phyloP scores from a whole-genome alignment of 2,329 filamentous ascomycete species.

The Alternaria triticimaculans region DNA sequence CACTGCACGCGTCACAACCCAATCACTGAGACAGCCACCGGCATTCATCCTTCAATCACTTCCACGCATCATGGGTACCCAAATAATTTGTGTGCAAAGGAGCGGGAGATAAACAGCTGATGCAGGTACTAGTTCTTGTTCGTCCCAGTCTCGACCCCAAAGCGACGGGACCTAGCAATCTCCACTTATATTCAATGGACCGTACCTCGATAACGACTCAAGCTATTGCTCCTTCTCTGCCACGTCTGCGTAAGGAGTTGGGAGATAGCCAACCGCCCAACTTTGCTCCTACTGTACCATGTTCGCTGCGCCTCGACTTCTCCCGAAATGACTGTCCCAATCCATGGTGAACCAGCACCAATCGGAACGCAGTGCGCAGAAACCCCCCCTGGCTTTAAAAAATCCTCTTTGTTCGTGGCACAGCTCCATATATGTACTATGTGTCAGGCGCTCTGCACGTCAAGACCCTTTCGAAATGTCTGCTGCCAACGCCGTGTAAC shows the following conservation, averaged over 20 bases:
- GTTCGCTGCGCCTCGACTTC: slow-evolving; percentile 3
- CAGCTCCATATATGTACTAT: background rate
- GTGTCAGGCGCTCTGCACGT: slow-evolving; percentile 33
- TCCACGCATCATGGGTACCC: background rate
- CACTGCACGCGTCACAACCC: slow-evolving; percentile 19
- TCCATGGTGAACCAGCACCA: background rate
- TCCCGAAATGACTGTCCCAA: background rate
- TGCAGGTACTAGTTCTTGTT: slow-evolving; percentile 20
- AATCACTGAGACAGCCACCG: background rate
- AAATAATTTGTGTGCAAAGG: slow-evolving; percentile 7
- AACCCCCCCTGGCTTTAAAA: background rate
- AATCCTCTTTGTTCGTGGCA: slow-evolving; percentile 16
- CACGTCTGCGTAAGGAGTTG: background rate
- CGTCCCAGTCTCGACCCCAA: background rate
- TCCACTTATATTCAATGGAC: slow-evolving; percentile 1
- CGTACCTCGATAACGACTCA: background rate
- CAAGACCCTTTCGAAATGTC: slow-evolving; percentile 34
- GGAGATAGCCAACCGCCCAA: slow-evolving; percentile 3
- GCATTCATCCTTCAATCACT: background rate
- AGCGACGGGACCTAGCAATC: background rate
- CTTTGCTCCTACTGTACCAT: background rate
- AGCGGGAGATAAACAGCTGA: slow-evolving; percentile 4
- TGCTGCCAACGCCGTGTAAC: slow-evolving; percentile 35
- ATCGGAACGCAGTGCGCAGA: background rate
- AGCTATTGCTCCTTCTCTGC: background rate